Evolutionary conservation across 1,284 basidiomycete genomes (phyloP), one percentile per base, ranked within the genome.

Genomic region (Microbotryum lychnidis-dioicae): DNA sequence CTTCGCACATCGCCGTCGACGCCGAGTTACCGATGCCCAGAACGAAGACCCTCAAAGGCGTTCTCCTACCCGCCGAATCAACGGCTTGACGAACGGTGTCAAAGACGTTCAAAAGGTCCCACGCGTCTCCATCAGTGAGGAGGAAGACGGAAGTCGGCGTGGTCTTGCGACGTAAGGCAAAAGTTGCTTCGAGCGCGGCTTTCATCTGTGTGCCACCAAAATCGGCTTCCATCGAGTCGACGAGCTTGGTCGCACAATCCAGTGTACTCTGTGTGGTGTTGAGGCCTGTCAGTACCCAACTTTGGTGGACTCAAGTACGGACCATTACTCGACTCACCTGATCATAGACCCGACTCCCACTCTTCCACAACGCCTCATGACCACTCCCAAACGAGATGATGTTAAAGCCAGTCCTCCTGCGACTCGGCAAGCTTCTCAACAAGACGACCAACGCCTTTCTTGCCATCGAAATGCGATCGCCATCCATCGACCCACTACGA

Each of bases 121-220:
- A 69, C n/a, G 69, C 68, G 37, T 67, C 71, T 29, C 72, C 71
- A 27, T 73, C 72, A 10, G 72, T 73, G 21, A 73, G 65, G 10
- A 72, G 47, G 53, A 73, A 69, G n/a, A 73, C 61, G 47, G 59
- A 57, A 2, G 71, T 68, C 45, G 70, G 62, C 16, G 56, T 37
- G 42, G 64, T 65, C 10, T 6, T 48, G 55, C 57, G 62, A n/a
- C 70, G 69, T 5, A 50, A 33, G 8, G 58, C 54, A 61, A 72
- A 67, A 1, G 61, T 61, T 1, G 9, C 58, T 14, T 68, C 55
- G 21, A 73, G 50, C 4, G 71, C 70, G 6, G 42, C 1, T 31
- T 57, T 55, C 50, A 70, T 68, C 55, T 73, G 66, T 6, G 72
- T 73, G 1, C 70, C 71, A 7, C 70, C 71, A 23, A 54, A 60